phyloP scores from a whole-genome alignment of 192 early-diverging fungal genomes.

The Thamnidium elegans region DNA sequence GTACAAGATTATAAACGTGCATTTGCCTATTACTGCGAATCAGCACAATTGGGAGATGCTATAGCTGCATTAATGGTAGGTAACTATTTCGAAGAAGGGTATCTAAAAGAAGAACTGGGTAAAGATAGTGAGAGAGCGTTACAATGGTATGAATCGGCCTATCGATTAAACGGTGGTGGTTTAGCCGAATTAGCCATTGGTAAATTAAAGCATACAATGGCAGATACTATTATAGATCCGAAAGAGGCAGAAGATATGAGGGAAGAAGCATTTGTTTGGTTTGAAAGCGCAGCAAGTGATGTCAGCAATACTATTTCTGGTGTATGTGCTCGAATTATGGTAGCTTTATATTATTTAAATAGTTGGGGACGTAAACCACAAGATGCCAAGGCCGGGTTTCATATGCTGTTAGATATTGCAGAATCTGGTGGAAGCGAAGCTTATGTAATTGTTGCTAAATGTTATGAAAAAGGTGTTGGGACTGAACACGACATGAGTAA shows the following conservation, averaged over 20 bases:
- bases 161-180: constrained; percentile 11
- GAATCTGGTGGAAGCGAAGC: constrained; percentile 28
- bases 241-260: constrained; percentile 16
- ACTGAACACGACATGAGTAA: constrained; percentile 3
- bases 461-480: constrained; percentile 35
- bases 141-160: constrained; percentile 26
- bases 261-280: constrained; percentile 10
- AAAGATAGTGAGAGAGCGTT: constrained; percentile 19
- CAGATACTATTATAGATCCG: background rate
- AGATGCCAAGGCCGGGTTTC: constrained; percentile 19
- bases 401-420: constrained; percentile 18
- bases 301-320: background rate
- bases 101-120: constrained; percentile 3
- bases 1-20: constrained; percentile 28
- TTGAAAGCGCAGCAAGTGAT: constrained; percentile 8
- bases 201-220: constrained; percentile 20
- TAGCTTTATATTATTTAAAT: constrained; percentile 31
- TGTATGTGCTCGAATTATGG: constrained; percentile 21
- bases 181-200: constrained; percentile 30
- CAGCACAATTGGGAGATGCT: constrained; percentile 23
- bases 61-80: constrained; percentile 30
- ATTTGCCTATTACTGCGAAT: constrained; percentile 26
- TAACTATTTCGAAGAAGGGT: constrained; percentile 32
- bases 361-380: constrained; percentile 27
- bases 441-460: constrained; percentile 26